Evolutionary conservation across 2,329 filamentous ascomycete species (phyloP), one percentile per base, ranked within the genome.

Genomic region (Lomentospora prolificans): DNA sequence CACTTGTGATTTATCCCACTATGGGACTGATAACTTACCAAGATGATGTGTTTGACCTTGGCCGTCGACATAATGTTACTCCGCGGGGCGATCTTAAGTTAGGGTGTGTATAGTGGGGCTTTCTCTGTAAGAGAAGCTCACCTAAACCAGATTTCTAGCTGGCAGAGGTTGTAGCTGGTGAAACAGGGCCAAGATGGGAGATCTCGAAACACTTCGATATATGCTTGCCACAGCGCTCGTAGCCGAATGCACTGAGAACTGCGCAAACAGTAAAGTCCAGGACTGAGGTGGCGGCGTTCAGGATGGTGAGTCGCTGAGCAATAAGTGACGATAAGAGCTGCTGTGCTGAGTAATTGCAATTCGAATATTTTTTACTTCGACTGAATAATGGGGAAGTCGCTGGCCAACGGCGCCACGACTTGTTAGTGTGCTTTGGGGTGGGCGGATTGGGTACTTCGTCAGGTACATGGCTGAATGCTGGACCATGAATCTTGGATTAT

Each of bases 1-100:
- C 22, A 28, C 44, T 12, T n/a, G n/a, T n/a, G n/a, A n/a, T n/a
- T n/a, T n/a, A n/a, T n/a, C n/a, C n/a, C n/a, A n/a, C n/a, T n/a
- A n/a, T n/a, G n/a, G n/a, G n/a, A n/a, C n/a, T n/a, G n/a, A n/a
- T n/a, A n/a, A 69, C 75, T 31, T 73, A 89, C 87, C 63, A 94
- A 80, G 61, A 90, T 77, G 60, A 94, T 86, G 66, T 91, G 84
- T 64, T 89, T 86, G 64, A 92, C 80, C 62, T 85, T 85, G 4
- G 55, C 27, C 8, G 58, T 60, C 14, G 59, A 59, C 59, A 60
- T 60, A 10, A 28, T n/a, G 53, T 12, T 33, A 33, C 30, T 33
- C 12, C 12, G 30, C 30, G 7, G 30, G 30, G 30, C 30, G 30
- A 33, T 6, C 12, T 33, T 12, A 12, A 33, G 30, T 7, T 33